Evolutionary conservation across 441 rosid genomes (phyloP), one percentile per base, ranked within the genome.

Genomic region (Croton laevigatus): DNA sequence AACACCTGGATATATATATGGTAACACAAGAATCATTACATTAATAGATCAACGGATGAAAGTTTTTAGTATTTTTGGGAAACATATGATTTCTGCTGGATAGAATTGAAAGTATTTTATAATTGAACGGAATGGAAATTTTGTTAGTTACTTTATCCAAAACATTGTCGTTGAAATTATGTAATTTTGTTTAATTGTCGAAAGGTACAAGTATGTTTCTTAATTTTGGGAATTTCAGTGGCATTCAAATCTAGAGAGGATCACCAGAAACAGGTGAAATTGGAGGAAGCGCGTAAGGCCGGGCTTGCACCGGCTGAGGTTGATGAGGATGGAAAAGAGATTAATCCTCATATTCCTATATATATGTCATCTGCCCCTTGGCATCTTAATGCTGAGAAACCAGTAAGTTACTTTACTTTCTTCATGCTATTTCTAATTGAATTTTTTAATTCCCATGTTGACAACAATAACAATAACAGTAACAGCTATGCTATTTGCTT

Each of bases 341-440:
- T 94, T 64, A 94, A 94, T 76, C 98, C 97, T 68, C 97, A 90
- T 54, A 94, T 91, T 48, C 97, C 98, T 6, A 95, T 91, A 88
- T 91, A 91, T 75, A 88, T 90, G 98, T 94, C 97, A 0, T 90
- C 96, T 62, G 96, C 97, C 1, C 97, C 97, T 11, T 92, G 96
- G 97, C 91, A 91, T 83, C 94, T 89, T 45, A 90, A 91, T 71
- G 81, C 93, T 0, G 89, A 91, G 68, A 86, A 81, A 72, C 98
- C 91, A 0, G 92, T 87, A 81, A 81, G 87, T 66, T 69, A 19
- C 23, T 59, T 16, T 51, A n/a, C 7, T 32, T 54, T 0, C 8
- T 3, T n/a, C 5, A 62, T 17, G 42, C 51, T 23, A 45, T n/a
- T 51, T 20, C 54, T 51, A 51, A 16, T 51, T 51, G 20, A 51